phyloP scores from a whole-genome alignment of 2,329 filamentous ascomycete species.

The Cordyceps fumosorosea region DNA sequence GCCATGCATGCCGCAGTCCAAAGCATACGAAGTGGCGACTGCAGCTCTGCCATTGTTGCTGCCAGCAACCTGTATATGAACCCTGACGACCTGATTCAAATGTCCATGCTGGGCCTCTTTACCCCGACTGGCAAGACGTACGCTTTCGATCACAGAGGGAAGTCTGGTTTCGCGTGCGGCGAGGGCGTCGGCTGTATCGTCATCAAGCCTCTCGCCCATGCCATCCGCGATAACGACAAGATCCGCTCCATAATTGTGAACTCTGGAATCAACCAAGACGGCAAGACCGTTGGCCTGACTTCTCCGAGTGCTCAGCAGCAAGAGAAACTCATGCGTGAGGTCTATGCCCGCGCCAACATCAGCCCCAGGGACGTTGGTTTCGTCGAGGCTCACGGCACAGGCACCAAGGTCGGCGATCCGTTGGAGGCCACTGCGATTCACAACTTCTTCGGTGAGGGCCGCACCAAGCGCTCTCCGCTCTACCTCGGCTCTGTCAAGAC shows the following conservation, averaged over 20 bases:
- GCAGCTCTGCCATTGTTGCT: conserved; percentile 39
- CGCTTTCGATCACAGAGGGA: conserved; percentile 28
- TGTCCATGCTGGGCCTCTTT: conserved; percentile 30
- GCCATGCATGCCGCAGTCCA: conserved; percentile 45
- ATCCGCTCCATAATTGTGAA: conserved; percentile 45
- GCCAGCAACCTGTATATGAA: conserved; percentile 41
- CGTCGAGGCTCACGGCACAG: conserved; percentile 50
- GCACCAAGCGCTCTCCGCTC: conserved; percentile 34
- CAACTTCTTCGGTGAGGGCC: conserved; percentile 34
- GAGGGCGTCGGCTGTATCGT: conserved; percentile 51
- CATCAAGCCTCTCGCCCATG: conserved; percentile 50
- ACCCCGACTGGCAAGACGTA: conserved; percentile 45
- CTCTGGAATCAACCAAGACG: conserved; percentile 50
- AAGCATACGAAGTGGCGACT: conserved; percentile 40
- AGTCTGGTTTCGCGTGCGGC: conserved; percentile 51
- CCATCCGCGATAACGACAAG: conserved; percentile 47
- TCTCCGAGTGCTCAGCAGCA: conserved; percentile 48
- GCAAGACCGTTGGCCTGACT: conserved; percentile 41
- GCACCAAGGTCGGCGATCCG: conserved; percentile 49
- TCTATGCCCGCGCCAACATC: conserved; percentile 28
- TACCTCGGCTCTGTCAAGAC: conserved; percentile 44
- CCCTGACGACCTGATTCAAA: conserved; percentile 31
- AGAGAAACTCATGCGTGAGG: conserved; percentile 29
- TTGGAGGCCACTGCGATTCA: conserved; percentile 45
- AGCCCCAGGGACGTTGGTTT: conserved; percentile 25